These are phyloP conservation scores for Pseudocercospora ulei DNA, from an alignment of 2,329 filamentous ascomycete species.

Conservation along the genomic window DNA sequence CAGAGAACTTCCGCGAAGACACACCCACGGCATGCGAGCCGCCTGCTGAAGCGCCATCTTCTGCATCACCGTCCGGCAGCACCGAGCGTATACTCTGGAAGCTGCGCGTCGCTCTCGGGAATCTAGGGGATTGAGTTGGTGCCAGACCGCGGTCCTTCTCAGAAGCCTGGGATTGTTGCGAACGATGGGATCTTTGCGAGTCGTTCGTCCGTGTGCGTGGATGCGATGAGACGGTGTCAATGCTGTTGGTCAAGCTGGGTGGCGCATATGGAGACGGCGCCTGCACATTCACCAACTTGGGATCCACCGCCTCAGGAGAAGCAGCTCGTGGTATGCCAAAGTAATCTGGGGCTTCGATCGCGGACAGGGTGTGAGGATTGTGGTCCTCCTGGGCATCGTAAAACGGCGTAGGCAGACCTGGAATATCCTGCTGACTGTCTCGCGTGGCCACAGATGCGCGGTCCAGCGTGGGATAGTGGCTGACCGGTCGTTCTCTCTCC, in stretches of 20 bases:
- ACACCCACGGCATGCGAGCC: slow-evolving; percentile 46
- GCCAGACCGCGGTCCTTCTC: slow-evolving; percentile 27
- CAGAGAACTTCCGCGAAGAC: slow-evolving; percentile 70
- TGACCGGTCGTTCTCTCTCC: slow-evolving; percentile 33
- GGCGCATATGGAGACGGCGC: slow-evolving; percentile 38
- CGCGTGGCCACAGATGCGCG: slow-evolving; percentile 20
- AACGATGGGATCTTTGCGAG: slow-evolving; percentile 29
- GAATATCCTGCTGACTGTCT: slow-evolving; percentile 15
- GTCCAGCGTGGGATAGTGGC: slow-evolving; percentile 32
- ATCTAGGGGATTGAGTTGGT: slow-evolving; percentile 33
- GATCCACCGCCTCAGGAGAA: slow-evolving; percentile 41
- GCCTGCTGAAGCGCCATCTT: slow-evolving; percentile 51
- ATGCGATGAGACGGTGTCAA: slow-evolving; percentile 34
- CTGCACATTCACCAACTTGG: slow-evolving; percentile 36
- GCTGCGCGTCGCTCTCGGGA: slow-evolving; percentile 37
- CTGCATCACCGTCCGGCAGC: slow-evolving; percentile 49
- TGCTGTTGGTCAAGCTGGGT: slow-evolving; percentile 33
- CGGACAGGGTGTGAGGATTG: slow-evolving; percentile 8
- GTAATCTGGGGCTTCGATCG: slow-evolving; percentile 32
- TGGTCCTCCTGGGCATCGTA: slow-evolving; percentile 24
- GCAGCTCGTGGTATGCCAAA: slow-evolving; percentile 41
- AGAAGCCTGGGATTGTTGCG: slow-evolving; percentile 18
- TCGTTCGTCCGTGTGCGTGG: slow-evolving; percentile 37
- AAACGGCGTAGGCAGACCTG: slow-evolving; percentile 22
- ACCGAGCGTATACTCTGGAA: slow-evolving; percentile 42